Conservation (phyloP, 345 rosid species). For the Syzygium jambos region DNA sequence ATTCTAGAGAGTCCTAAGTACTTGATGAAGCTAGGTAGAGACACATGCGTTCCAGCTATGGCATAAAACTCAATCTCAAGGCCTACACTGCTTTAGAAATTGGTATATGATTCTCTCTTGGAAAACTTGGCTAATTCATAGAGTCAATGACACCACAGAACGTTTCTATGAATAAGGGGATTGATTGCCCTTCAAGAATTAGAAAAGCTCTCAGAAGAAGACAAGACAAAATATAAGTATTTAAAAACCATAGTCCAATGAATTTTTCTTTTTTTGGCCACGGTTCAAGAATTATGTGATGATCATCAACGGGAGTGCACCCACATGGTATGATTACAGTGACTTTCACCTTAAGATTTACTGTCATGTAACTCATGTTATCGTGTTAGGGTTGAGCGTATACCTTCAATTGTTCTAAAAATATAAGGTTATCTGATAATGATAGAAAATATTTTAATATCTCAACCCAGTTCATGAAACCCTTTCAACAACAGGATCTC, state of each 20-base stretch:
- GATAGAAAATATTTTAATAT: background rate
- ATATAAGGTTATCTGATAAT: background rate
- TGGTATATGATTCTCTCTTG: background rate
- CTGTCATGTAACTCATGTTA: background rate
- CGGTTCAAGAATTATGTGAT: background rate
- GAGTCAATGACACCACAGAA: background rate
- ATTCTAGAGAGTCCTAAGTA: background rate
- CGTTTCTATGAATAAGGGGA: background rate
- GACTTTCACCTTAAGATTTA: background rate
- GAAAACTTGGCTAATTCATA: background rate
- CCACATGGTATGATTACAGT: background rate
- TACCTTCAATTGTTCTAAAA: background rate
- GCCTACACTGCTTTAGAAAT: background rate
- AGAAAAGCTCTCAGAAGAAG: background rate
- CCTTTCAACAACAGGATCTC: background rate
- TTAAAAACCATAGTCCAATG: background rate
- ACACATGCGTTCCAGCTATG: background rate
- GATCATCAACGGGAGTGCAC: background rate
- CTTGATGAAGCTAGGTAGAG: background rate
- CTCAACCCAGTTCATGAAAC: background rate
- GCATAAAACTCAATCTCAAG: background rate
- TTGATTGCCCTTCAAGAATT: background rate
- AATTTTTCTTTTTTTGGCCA: background rate
- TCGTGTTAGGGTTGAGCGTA: background rate
- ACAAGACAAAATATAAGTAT: background rate